Percentiles rank a stretch among this genome's conserved stretches.
phyloP scores from a whole-genome alignment of 306 rosid genomes.

The Inga oerstediana region DNA sequence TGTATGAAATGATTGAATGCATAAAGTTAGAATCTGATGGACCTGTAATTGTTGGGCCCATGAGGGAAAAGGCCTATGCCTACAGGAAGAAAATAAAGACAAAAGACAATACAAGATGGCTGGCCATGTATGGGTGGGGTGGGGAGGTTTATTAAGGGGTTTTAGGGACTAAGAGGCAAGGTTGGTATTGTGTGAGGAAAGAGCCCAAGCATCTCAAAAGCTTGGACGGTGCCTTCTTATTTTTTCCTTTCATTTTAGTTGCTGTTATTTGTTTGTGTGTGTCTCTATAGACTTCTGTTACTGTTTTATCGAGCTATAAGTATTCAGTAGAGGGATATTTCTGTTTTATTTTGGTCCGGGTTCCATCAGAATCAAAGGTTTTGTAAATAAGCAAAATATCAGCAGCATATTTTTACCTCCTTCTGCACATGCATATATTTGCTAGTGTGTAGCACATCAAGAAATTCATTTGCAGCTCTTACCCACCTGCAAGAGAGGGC shows the following conservation, averaged over 20 bases:
- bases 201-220: neutral
- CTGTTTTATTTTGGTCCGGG: neutral
- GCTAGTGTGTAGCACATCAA: conserved; percentile 63
- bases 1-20: neutral
- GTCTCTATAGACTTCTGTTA: neutral
- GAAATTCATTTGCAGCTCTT: conserved; percentile 71
- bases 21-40: neutral
- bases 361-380: conserved; percentile 7
- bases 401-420: conserved; percentile 53
- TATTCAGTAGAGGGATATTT: neutral
- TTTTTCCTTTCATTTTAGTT: no score
- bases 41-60: neutral
- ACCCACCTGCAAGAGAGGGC: conserved; percentile 80
- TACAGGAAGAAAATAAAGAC: neutral
- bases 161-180: neutral
- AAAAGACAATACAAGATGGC: neutral
- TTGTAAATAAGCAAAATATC: conserved; percentile 18
- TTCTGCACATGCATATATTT: conserved; percentile 64
- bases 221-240: neutral
- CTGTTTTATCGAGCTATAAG: neutral
- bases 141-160: neutral
- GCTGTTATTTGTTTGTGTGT: neutral
- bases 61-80: neutral
- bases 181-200: neutral
- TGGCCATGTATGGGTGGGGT: neutral